phyloP scores from a whole-genome alignment of 768 basidiomycete species.

The Hortiboletus campestris region DNA sequence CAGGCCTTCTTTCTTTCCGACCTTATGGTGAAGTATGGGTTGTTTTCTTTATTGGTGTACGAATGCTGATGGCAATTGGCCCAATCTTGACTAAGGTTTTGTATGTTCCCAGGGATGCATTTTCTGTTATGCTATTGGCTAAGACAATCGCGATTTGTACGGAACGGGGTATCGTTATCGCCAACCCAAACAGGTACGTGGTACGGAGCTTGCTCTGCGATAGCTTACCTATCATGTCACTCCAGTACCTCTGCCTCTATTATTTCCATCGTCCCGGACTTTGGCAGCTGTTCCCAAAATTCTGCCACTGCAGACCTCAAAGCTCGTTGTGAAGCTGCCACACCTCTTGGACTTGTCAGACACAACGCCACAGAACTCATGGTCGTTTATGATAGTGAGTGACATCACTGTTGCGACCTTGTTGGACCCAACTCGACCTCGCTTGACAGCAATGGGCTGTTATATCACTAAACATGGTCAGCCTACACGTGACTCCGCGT shows the following conservation, averaged over 20 bases:
- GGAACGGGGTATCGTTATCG: constrained; percentile 60
- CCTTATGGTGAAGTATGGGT: constrained; percentile 62
- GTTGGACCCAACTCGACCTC: neutral
- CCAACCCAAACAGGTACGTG: constrained; percentile 66
- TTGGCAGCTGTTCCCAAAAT: constrained; percentile 40
- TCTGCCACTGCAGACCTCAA: constrained; percentile 53
- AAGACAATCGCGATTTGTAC: constrained; percentile 68
- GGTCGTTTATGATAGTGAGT: constrained; percentile 72
- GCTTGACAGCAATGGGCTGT: constrained; percentile 61
- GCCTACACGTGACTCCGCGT: constrained; percentile 58
- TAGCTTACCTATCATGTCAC: neutral
- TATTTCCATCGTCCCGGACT: constrained; percentile 58
- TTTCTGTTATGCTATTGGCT: constrained; percentile 54
- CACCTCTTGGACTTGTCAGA: constrained; percentile 66
- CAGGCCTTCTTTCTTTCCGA: constrained; percentile 46
- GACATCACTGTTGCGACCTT: neutral
- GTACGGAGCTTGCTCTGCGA: neutral
- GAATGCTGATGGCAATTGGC: neutral
- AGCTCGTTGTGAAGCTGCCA: constrained; percentile 51
- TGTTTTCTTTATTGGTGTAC: neutral
- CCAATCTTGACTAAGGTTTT: constrained; percentile 44
- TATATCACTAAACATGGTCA: constrained; percentile 71
- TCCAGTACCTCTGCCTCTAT: constrained; percentile 41
- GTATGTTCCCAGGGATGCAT: constrained; percentile 70
- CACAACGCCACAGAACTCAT: constrained; percentile 55